These are phyloP conservation scores for Hyaloscypha hepaticicola DNA, from an alignment of 495 filamentous ascomycete species.

Conservation along the genomic window DNA sequence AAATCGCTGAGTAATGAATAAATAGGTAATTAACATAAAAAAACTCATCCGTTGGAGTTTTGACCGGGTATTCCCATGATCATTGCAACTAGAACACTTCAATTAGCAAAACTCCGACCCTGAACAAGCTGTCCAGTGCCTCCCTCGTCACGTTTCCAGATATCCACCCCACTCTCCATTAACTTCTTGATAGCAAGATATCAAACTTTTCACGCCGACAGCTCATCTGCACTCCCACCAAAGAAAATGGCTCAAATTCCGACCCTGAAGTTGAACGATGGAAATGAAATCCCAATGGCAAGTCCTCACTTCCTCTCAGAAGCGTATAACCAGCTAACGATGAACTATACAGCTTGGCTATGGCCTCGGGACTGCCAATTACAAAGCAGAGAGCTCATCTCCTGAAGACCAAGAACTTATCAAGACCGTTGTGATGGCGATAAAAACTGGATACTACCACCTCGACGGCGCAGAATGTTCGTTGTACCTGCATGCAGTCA, in stretches of 20 bases:
- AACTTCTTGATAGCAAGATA: conserved; percentile 36
- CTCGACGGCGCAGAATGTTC: conserved; percentile 74
- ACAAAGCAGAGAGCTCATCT: conserved; percentile 26
- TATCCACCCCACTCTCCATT: conserved; percentile 30
- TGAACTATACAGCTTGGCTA: conserved; percentile 64
- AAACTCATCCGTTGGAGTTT: background rate
- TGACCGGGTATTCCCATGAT: conserved; percentile 1
- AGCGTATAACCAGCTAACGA: background rate
- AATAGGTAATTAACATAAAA: background rate
- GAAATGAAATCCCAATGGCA: conserved; percentile 70
- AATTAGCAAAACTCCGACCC: conserved; percentile 1
- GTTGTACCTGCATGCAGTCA: background rate
- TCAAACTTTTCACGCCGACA: conserved; percentile 27
- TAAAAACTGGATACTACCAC: conserved; percentile 70
- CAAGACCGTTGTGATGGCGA: conserved; percentile 62
- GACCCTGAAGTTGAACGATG: conserved; percentile 66
- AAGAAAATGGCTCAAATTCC: conserved; percentile 40
- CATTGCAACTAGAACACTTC: background rate
- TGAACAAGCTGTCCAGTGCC: background rate
- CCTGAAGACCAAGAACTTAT: conserved; percentile 53
- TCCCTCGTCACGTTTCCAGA: background rate
- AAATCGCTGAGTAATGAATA: background rate
- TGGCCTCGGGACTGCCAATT: conserved; percentile 54
- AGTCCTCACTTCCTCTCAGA: conserved; percentile 1
- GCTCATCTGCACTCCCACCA: conserved; percentile 29